Conservation (phyloP, 2,329 filamentous ascomycete species). For the Phoma sp. region DNA sequence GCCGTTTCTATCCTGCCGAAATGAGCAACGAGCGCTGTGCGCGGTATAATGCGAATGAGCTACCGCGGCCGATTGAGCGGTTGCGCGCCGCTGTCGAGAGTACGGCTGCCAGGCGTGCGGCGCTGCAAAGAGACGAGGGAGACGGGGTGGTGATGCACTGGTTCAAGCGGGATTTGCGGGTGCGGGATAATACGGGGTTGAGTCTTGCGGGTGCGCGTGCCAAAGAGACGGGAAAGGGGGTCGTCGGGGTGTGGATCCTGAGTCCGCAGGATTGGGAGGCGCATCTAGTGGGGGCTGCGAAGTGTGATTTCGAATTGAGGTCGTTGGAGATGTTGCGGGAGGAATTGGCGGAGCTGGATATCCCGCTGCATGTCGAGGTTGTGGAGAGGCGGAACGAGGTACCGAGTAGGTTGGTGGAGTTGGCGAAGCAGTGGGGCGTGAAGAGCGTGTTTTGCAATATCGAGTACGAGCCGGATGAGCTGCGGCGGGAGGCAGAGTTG, state of each 20-base stretch:
- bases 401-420: slow-evolving; percentile 65
- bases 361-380: slow-evolving; percentile 79
- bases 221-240: slow-evolving; percentile 69
- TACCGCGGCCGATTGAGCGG: slow-evolving; percentile 75
- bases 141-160: slow-evolving; percentile 62
- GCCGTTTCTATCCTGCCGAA: slow-evolving; percentile 81
- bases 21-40: slow-evolving; percentile 81
- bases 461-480: slow-evolving; percentile 91
- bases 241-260: slow-evolving; percentile 79
- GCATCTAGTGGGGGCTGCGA: slow-evolving; percentile 73
- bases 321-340: slow-evolving; percentile 69
- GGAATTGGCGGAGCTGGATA: slow-evolving; percentile 73
- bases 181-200: slow-evolving; percentile 75
- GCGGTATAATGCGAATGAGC: slow-evolving; percentile 72
- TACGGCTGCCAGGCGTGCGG: slow-evolving; percentile 64
- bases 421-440: slow-evolving; percentile 74
- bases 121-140: slow-evolving; percentile 55
- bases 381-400: slow-evolving; percentile 70
- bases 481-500: slow-evolving; percentile 75
- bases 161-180: slow-evolving; percentile 85
- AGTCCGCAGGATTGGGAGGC: slow-evolving; percentile 86
- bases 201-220: slow-evolving; percentile 71
- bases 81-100: slow-evolving; percentile 67
- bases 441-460: slow-evolving; percentile 81
- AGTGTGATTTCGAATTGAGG: slow-evolving; percentile 82